Base-by-base conservation (phyloP, 73 alveolate genomes). In the Vitrella brassicaformis region DNA sequence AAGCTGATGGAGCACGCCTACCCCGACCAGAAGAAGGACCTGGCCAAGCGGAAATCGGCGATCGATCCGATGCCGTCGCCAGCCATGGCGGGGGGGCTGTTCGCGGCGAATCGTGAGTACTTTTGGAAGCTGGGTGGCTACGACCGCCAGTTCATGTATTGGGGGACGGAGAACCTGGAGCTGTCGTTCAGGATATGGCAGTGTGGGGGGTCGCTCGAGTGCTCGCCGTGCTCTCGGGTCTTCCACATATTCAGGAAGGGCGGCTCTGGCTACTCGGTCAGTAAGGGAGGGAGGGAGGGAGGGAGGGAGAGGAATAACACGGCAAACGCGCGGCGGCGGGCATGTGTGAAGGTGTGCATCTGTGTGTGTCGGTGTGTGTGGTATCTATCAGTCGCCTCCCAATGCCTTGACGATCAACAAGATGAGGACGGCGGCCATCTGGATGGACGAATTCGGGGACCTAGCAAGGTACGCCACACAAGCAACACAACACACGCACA, bases 201-300 rank as follows among this genome's bases (percentile, higher is more conserved):
- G 69, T 56, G 69, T 25, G 69, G 69, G 30, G 69, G 69, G 69
- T 22, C 30, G 9, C 28, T 56, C 30, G 69, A 56, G 69, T 22
- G 26, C 69, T 56, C 69, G 27, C 69, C 69, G 10, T 56, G 69
- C 28, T 56, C 69, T 25, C 69, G 28, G 27, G 28, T 56, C 28
- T 18, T 18, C 69, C 69, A 56, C 28, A 25, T 56, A 8, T 56
- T 56, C 69, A 18, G 69, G 10, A 8, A 39, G 14, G 56, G 56
- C 22, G 56, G 56, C 22, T 4, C 56, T 39, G 56, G 56, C 4
- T 39, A 39, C 56, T 39, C 56, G 14, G 56, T 39, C 56, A 39
- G 56, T 39, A 4, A 39, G 56, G 4, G 22, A 39, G 56, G 22
- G 22, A 39, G 56, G 4, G 22, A 8, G 56, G 4, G 22, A 39